Conservation (phyloP, 2,329 filamentous ascomycete species). For the Aureobasidium melanogenum region DNA sequence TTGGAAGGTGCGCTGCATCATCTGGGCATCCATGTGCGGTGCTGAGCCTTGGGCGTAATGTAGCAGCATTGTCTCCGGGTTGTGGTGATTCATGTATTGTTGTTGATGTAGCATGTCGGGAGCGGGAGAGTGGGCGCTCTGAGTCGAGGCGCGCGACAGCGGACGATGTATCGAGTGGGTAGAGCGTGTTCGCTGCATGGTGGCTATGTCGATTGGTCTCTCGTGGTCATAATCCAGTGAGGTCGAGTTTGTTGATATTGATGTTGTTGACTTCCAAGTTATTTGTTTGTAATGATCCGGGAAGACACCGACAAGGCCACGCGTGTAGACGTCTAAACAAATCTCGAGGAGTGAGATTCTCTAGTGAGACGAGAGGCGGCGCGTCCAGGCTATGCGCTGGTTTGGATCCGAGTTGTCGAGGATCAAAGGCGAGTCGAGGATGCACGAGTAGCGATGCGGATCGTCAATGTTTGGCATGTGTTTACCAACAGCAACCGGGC, state of each 20-base stretch:
- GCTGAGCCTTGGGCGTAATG: constrained; percentile 14
- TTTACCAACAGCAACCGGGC: background rate
- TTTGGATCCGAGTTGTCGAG: background rate
- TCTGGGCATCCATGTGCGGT: constrained; percentile 14
- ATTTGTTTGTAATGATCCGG: constrained; percentile 12
- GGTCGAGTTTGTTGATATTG: constrained; percentile 9
- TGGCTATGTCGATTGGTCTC: constrained; percentile 12
- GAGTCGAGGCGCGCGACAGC: constrained; percentile 15
- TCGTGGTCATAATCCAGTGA: constrained; percentile 1
- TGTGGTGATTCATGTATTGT: constrained; percentile 12
- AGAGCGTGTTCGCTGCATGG: constrained; percentile 16
- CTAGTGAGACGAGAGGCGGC: background rate
- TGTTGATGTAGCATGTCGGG: constrained; percentile 16
- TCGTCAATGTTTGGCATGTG: background rate
- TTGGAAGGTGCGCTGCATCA: constrained; percentile 15
- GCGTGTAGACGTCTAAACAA: constrained; percentile 3
- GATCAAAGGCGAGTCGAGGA: constrained; percentile 1
- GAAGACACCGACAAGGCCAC: constrained; percentile 3
- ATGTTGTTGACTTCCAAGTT: constrained; percentile 9
- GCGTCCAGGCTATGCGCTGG: background rate
- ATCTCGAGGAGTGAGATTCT: background rate
- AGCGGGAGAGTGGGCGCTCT: constrained; percentile 15
- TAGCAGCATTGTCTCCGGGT: constrained; percentile 13
- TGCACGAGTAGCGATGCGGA: background rate
- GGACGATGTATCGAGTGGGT: constrained; percentile 15